Percentiles rank a stretch among this genome's conserved stretches.
Conservation (phyloP, 257 asterid species). For the Ilex aquifolium region DNA sequence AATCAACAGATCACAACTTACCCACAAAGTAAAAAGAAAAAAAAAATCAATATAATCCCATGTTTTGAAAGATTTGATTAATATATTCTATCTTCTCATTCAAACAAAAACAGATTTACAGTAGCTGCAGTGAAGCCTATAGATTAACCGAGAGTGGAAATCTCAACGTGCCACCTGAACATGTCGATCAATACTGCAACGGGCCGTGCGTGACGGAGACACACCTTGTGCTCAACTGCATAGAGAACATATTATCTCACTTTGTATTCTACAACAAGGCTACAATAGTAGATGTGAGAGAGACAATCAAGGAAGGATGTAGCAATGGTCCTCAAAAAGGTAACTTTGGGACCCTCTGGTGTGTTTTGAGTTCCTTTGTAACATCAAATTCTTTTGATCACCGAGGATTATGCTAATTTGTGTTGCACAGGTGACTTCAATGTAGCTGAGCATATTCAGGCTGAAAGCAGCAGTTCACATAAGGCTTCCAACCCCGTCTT, state of each 20-base stretch:
- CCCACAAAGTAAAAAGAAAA: no score
- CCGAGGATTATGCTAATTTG: not conserved
- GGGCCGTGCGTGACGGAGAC: slow-evolving; percentile 81
- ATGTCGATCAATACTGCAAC: slow-evolving; percentile 50
- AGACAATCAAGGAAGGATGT: slow-evolving; percentile 61
- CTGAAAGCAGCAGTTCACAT: slow-evolving; percentile 21
- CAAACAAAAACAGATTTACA: slow-evolving; percentile 48
- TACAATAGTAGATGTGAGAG: slow-evolving; percentile 35
- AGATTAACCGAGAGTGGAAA: slow-evolving; percentile 59
- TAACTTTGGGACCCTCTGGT: slow-evolving; percentile 1
- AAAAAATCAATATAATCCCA: no score
- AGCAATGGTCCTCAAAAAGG: slow-evolving; percentile 68
- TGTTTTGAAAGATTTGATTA: no score
- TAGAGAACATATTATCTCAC: slow-evolving; percentile 29
- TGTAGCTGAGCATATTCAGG: slow-evolving; percentile 51
- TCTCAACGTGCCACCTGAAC: slow-evolving; percentile 52
- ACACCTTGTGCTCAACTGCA: slow-evolving; percentile 51
- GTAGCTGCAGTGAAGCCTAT: slow-evolving; percentile 53
- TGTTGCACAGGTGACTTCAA: slow-evolving; percentile 50
- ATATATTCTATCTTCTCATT: not conserved
- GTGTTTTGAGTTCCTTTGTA: not conserved
- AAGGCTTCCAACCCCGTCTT: slow-evolving; percentile 20
- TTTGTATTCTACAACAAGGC: slow-evolving; percentile 60
- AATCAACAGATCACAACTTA: no score
- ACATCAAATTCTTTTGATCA: not conserved